Evolutionary conservation across 2,329 filamentous ascomycete genomes (phyloP).

Genomic region (Trichoderma harzianum): DNA sequence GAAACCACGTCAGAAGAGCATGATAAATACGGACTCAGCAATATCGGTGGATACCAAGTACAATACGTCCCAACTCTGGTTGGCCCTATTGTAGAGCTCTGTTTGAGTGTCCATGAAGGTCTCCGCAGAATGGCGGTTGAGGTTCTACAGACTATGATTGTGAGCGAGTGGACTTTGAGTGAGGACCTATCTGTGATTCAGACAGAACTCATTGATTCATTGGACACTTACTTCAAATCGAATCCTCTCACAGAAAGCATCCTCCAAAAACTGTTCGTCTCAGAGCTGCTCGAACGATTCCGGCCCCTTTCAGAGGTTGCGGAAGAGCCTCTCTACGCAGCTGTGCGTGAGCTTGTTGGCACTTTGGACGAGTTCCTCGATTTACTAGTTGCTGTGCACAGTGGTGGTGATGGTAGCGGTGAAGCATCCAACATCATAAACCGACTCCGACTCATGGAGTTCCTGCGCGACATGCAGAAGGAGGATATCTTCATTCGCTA

Average conservation of each 20-base stretch:
- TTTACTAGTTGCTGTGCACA: slow-evolving; percentile 84
- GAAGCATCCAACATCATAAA: slow-evolving; percentile 85
- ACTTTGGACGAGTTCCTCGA: slow-evolving; percentile 90
- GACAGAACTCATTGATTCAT: slow-evolving; percentile 91
- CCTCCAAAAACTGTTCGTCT: slow-evolving; percentile 87
- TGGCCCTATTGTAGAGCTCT: slow-evolving; percentile 86
- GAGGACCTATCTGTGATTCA: slow-evolving; percentile 89
- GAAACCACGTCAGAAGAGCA: slow-evolving; percentile 80
- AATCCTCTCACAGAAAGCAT: slow-evolving; percentile 85
- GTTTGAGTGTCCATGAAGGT: slow-evolving; percentile 91
- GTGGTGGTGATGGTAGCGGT: slow-evolving; percentile 65
- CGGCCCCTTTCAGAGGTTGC: slow-evolving; percentile 62
- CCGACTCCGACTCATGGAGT: slow-evolving; percentile 88
- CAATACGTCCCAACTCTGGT: slow-evolving; percentile 95
- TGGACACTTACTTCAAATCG: slow-evolving; percentile 86
- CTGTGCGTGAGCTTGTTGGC: slow-evolving; percentile 73
- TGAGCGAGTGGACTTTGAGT: slow-evolving; percentile 95
- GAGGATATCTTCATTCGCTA: slow-evolving; percentile 96
- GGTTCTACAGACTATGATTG: slow-evolving; percentile 94
- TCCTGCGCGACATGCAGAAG: slow-evolving; percentile 92
- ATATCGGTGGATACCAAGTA: slow-evolving; percentile 94
- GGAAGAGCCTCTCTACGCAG: slow-evolving; percentile 71
- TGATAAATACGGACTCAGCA: slow-evolving; percentile 70
- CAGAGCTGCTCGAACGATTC: slow-evolving; percentile 79
- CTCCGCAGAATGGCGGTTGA: slow-evolving; percentile 86